These are phyloP conservation scores for Penicillium longicatenatum DNA, from an alignment of 495 filamentous ascomycete species.

Conservation along the genomic window DNA sequence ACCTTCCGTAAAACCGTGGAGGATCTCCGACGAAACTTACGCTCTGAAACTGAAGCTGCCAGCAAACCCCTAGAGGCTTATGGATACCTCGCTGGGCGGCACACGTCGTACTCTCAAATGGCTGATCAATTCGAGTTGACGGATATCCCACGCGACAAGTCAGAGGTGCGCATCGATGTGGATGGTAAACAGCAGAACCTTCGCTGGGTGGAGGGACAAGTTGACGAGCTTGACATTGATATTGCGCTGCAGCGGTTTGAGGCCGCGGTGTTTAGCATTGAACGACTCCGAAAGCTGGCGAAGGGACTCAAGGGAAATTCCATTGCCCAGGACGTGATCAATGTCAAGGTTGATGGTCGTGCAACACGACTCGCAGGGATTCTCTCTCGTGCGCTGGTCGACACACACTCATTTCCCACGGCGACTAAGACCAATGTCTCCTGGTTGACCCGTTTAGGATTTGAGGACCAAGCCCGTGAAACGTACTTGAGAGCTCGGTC, in stretches of 20 bases:
- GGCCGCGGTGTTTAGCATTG: conserved; percentile 75
- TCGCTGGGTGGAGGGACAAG: conserved; percentile 90
- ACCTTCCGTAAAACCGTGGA: conserved; percentile 91
- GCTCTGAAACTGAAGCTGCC: conserved; percentile 81
- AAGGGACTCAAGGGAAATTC: conserved; percentile 79
- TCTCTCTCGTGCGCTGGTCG: conserved; percentile 71
- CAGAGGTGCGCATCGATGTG: conserved; percentile 84
- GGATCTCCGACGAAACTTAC: conserved; percentile 78
- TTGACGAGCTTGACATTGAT: conserved; percentile 94
- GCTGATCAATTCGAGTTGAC: conserved; percentile 62
- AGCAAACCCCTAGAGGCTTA: conserved; percentile 77
- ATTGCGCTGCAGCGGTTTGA: conserved; percentile 93
- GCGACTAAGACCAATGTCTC: conserved; percentile 73
- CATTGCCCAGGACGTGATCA: conserved; percentile 85
- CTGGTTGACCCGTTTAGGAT: conserved; percentile 85
- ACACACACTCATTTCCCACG: conserved; percentile 67
- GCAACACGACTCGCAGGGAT: conserved; percentile 75
- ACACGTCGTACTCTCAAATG: conserved; percentile 32
- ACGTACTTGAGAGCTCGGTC: conserved; percentile 79
- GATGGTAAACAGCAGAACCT: conserved; percentile 96
- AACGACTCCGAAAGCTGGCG: conserved; percentile 77
- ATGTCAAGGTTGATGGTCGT: conserved; percentile 83
- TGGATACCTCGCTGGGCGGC: conserved; percentile 63
- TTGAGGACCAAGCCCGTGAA: conserved; percentile 84
- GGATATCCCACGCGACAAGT: conserved; percentile 68